Conservation (phyloP, 257 asterid species). For the Galeopsis tetrahit region DNA sequence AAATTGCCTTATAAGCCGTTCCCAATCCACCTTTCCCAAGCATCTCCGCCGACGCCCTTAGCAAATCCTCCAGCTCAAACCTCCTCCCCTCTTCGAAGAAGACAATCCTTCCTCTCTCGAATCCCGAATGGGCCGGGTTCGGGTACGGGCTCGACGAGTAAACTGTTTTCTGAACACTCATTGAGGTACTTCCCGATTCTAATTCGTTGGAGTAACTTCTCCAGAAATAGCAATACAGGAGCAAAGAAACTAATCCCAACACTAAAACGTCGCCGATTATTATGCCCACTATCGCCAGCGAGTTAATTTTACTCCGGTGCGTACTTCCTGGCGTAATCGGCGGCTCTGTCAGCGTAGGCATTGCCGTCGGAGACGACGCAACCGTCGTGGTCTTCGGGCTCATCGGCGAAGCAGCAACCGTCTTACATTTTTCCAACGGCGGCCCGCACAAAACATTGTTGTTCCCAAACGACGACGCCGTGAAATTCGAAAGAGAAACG, state of each 20-base stretch:
- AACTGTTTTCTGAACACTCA: slow-evolving; percentile 53
- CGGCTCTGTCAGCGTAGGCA: slow-evolving; percentile 46
- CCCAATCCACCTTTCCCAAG: slow-evolving; percentile 90
- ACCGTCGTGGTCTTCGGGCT: slow-evolving; percentile 49
- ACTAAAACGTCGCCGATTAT: slow-evolving; percentile 69
- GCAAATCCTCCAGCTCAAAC: slow-evolving; percentile 88
- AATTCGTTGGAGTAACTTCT: slow-evolving; percentile 38
- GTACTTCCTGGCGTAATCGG: slow-evolving; percentile 29
- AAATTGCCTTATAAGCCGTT: slow-evolving; percentile 81
- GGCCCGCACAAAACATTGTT: slow-evolving; percentile 64
- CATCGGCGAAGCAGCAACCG: slow-evolving; percentile 51
- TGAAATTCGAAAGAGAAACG: slow-evolving; percentile 56
- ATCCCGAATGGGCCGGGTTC: slow-evolving; percentile 43
- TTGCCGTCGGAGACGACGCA: slow-evolving; percentile 58
- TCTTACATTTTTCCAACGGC: slow-evolving; percentile 59
- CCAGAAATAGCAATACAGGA: slow-evolving; percentile 75
- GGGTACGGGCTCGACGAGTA: slow-evolving; percentile 85
- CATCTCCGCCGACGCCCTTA: slow-evolving; percentile 95
- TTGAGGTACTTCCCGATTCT: slow-evolving; percentile 33
- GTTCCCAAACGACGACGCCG: slow-evolving; percentile 50
- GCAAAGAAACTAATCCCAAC: slow-evolving; percentile 50
- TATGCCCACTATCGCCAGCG: slow-evolving; percentile 61
- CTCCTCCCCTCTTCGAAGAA: slow-evolving; percentile 76
- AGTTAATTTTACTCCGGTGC: slow-evolving; percentile 53
- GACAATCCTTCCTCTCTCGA: slow-evolving; percentile 73